Evolutionary conservation across 129 eudicot genomes (phyloP).

Genomic region (Ambrosia trifida): DNA sequence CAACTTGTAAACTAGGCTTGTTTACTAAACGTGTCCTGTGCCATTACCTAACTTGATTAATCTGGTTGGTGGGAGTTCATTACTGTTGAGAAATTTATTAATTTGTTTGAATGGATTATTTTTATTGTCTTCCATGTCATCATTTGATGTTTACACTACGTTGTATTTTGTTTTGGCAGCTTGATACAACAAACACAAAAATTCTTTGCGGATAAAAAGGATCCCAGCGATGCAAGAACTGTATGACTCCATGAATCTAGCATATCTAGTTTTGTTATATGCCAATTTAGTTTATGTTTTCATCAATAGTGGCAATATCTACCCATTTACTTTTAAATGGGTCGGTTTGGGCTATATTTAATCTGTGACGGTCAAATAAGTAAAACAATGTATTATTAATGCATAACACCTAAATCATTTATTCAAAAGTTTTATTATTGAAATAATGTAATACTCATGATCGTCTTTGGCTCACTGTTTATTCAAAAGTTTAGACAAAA

Average conservation of each 20-base stretch:
- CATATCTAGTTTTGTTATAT: neutral
- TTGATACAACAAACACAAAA: constrained; percentile 76
- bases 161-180: constrained; percentile 54
- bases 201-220: constrained; percentile 66
- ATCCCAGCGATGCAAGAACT: constrained; percentile 60
- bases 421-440: neutral
- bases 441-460: neutral
- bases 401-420: neutral
- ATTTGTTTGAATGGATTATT: constrained; percentile 6
- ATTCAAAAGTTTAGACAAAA: neutral
- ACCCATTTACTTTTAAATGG: neutral
- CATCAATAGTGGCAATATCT: neutral
- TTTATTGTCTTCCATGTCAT: constrained; percentile 7
- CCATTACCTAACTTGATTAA: constrained; percentile 22
- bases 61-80: constrained; percentile 14
- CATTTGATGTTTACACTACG: constrained; percentile 24
- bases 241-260: constrained; percentile 49
- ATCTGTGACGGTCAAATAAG: neutral
- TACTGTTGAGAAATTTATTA: neutral
- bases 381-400: neutral
- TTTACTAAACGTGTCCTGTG: constrained; percentile 12
- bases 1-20: constrained; percentile 9
- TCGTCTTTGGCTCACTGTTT: neutral
- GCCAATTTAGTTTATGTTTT: neutral
- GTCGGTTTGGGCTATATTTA: neutral